phyloP scores from a whole-genome alignment of 2,329 filamentous ascomycete species.

The Lecanicillium sp. region DNA sequence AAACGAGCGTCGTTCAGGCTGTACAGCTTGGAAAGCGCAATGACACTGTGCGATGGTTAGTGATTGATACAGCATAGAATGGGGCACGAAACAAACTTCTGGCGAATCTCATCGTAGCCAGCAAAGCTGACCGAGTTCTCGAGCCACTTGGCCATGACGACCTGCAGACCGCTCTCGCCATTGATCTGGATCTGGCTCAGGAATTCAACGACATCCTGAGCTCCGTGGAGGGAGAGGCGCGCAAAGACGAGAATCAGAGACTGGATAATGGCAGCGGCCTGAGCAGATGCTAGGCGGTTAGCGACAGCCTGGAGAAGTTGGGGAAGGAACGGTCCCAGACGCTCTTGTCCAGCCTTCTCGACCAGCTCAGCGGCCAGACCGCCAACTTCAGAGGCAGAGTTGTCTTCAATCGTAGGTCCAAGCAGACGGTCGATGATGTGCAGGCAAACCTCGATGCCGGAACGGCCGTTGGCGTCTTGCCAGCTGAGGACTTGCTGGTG shows the following conservation, averaged over 20 bases:
- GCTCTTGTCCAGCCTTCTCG: slow-evolving; percentile 87
- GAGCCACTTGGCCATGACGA: slow-evolving; percentile 91
- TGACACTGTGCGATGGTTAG: slow-evolving; percentile 53
- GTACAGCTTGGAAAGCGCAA: slow-evolving; percentile 88
- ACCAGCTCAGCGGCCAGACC: slow-evolving; percentile 90
- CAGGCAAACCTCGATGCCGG: slow-evolving; percentile 80
- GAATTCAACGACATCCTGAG: slow-evolving; percentile 87
- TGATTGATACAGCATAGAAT: not conserved
- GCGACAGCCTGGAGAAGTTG: slow-evolving; percentile 88
- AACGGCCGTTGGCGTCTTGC: slow-evolving; percentile 72
- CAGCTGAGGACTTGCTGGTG: slow-evolving; percentile 84
- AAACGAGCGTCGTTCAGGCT: slow-evolving; percentile 78
- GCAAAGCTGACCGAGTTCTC: slow-evolving; percentile 96
- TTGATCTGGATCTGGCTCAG: slow-evolving; percentile 76
- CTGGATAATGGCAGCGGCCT: slow-evolving; percentile 87
- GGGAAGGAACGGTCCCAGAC: slow-evolving; percentile 81
- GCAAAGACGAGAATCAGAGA: slow-evolving; percentile 94
- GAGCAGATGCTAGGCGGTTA: slow-evolving; percentile 71
- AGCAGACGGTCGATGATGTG: slow-evolving; percentile 89
- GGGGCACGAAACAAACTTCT: slow-evolving; percentile 62
- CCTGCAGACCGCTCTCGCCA: slow-evolving; percentile 73
- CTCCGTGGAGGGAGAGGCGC: slow-evolving; percentile 75
- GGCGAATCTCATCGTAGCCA: slow-evolving; percentile 95
- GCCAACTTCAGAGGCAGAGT: slow-evolving; percentile 91
- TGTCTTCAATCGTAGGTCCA: slow-evolving; percentile 78